phyloP scores from a whole-genome alignment of 495 filamentous ascomycete genomes.

The Aspergillus hancockii region DNA sequence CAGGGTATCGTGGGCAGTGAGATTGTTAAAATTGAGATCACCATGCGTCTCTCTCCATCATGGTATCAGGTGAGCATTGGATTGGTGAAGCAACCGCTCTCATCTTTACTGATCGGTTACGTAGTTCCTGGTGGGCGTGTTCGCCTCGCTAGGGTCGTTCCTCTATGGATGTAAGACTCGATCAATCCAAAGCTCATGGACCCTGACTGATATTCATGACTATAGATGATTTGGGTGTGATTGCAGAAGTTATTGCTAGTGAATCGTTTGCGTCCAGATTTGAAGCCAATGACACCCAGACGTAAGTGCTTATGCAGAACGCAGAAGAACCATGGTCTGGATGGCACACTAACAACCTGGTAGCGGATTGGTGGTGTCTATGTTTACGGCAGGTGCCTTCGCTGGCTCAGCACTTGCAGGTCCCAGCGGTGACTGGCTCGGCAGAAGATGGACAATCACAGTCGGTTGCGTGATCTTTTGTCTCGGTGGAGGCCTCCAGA shows the following conservation, averaged over 20 bases:
- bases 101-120: conserved; percentile 21
- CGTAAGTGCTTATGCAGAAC: conserved; percentile 36
- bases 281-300: conserved; percentile 52
- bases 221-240: conserved; percentile 55
- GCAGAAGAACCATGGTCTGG: conserved; percentile 1
- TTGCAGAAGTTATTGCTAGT: conserved; percentile 59
- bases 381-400: conserved; percentile 60
- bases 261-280: conserved; percentile 53
- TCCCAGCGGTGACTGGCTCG: conserved; percentile 39
- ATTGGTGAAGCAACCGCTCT: not conserved
- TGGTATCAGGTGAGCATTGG: conserved; percentile 53
- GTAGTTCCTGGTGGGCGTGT: conserved; percentile 62
- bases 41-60: conserved; percentile 55
- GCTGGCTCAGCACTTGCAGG: conserved; percentile 42
- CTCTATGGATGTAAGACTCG: conserved; percentile 53
- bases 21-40: conserved; percentile 4
- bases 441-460: conserved; percentile 45
- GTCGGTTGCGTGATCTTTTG: conserved; percentile 45
- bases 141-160: conserved; percentile 62
- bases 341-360: not conserved
- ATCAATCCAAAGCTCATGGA: conserved; percentile 19
- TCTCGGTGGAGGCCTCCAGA: conserved; percentile 46
- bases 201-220: conserved; percentile 12
- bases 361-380: conserved; percentile 65
- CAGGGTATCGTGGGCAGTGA: not conserved